Evolutionary conservation across 2,329 filamentous ascomycete genomes (phyloP).

Genomic region (Alternaria sp.): DNA sequence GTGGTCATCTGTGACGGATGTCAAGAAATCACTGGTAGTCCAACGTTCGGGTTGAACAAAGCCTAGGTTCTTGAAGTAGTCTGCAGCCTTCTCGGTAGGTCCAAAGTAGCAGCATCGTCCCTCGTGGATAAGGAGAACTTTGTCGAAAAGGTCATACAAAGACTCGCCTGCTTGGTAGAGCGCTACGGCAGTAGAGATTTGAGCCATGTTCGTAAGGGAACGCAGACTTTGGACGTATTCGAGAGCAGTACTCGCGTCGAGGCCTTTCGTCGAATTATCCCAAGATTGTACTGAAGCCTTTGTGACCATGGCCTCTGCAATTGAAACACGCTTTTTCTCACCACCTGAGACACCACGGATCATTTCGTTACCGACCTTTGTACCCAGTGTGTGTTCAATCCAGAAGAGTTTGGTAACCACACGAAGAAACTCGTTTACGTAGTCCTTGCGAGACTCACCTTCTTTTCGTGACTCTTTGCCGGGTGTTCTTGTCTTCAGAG

Average conservation of each 20-base stretch:
- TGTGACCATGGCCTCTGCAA: conserved; percentile 60
- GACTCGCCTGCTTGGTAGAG: conserved; percentile 71
- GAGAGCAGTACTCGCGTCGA: conserved; percentile 76
- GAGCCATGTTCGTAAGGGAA: conserved; percentile 69
- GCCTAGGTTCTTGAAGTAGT: conserved; percentile 73
- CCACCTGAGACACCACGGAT: conserved; percentile 67
- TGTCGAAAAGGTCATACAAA: conserved; percentile 51
- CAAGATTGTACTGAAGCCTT: conserved; percentile 50
- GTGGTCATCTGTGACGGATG: conserved; percentile 71
- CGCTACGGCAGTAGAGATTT: conserved; percentile 70
- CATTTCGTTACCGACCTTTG: conserved; percentile 78
- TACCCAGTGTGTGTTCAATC: conserved; percentile 74
- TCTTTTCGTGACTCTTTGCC: conserved; percentile 67
- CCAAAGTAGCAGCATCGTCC: conserved; percentile 67
- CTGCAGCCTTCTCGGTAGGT: conserved; percentile 64
- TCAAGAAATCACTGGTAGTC: conserved; percentile 76
- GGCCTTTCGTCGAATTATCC: conserved; percentile 73
- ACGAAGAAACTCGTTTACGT: conserved; percentile 68
- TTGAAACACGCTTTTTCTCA: conserved; percentile 59
- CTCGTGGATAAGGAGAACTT: conserved; percentile 52
- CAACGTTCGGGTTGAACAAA: conserved; percentile 72
- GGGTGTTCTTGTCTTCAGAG: conserved; percentile 73
- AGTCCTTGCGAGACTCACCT: conserved; percentile 68
- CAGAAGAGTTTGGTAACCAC: conserved; percentile 77
- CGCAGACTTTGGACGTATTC: conserved; percentile 76